These are phyloP conservation scores for Aegilops umbellulata DNA, from an alignment of 176 grass and related monocot genomes.

Conservation along the genomic window DNA sequence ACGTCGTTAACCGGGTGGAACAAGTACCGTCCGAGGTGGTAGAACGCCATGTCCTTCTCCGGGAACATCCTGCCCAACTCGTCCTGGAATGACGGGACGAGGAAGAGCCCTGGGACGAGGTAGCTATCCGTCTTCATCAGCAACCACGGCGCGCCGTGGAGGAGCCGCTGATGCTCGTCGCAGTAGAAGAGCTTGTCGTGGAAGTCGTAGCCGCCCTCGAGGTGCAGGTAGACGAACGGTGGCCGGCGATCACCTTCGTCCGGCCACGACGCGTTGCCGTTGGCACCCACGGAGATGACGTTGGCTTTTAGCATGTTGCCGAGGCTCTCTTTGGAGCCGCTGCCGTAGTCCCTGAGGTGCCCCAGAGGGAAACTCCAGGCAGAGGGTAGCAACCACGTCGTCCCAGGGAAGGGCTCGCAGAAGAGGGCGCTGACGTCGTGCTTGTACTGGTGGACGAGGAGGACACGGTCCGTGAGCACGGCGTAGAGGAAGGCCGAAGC, in stretches of 20 bases:
- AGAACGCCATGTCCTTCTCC: conserved; percentile 40
- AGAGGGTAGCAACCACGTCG: conserved; percentile 68
- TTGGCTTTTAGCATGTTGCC: not conserved
- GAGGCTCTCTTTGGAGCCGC: not conserved
- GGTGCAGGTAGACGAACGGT: conserved; percentile 64
- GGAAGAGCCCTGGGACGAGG: conserved; percentile 58
- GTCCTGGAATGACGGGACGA: conserved; percentile 24
- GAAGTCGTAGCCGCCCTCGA: conserved; percentile 33
- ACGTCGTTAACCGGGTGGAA: conserved; percentile 66
- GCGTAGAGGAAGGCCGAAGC: not conserved
- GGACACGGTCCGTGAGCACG: not conserved
- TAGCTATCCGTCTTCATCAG: conserved; percentile 55
- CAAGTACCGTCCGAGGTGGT: conserved; percentile 60
- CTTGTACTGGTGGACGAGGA: not conserved
- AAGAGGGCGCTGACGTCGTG: not conserved
- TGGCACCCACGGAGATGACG: not conserved
- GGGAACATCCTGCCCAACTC: conserved; percentile 59
- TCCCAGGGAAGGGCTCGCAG: conserved; percentile 5
- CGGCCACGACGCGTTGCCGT: not conserved
- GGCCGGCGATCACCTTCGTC: not conserved
- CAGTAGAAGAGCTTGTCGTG: conserved; percentile 79
- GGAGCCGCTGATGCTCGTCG: conserved; percentile 46
- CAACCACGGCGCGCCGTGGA: conserved; percentile 46
- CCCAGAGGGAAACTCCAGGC: conserved; percentile 18
- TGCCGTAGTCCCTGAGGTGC: not conserved